These are phyloP conservation scores for Toxoplasma gondii DNA, from an alignment of 169 alveolate genomes.

Conservation along the genomic window DNA sequence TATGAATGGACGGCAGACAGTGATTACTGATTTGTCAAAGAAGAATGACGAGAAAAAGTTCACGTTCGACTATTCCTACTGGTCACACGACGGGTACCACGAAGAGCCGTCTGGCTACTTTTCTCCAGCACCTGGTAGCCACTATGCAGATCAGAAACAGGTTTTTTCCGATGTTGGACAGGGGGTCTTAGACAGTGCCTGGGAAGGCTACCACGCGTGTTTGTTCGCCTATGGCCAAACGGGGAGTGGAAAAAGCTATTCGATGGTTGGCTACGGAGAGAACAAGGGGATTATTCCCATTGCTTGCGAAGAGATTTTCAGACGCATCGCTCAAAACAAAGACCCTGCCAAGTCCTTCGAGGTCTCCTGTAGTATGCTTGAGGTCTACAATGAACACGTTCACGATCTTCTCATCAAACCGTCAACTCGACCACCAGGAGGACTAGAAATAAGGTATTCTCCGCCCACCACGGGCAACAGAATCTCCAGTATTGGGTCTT, in stretches of 20 bases:
- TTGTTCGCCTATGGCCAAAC: slow-evolving; percentile 92
- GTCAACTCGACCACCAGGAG: slow-evolving; percentile 81
- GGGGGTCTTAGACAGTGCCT: slow-evolving; percentile 79
- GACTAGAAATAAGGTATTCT: slow-evolving; percentile 70
- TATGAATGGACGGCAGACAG: slow-evolving; percentile 65
- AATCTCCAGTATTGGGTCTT: too few relatives aligned
- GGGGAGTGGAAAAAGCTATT: slow-evolving; percentile 90
- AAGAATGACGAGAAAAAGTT: slow-evolving; percentile 75
- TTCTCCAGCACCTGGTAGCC: neutral
- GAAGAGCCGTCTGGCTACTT: slow-evolving; percentile 53
- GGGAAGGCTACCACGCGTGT: slow-evolving; percentile 92
- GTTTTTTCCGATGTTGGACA: slow-evolving; percentile 41
- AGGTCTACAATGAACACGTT: slow-evolving; percentile 89
- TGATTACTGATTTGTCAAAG: slow-evolving; percentile 55
- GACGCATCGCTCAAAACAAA: slow-evolving; percentile 73
- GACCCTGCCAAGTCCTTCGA: slow-evolving; percentile 73
- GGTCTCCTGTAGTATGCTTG: slow-evolving; percentile 84
- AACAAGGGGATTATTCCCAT: slow-evolving; percentile 91
- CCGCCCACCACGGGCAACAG: too few relatives aligned
- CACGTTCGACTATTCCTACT: slow-evolving; percentile 89
- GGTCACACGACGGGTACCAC: slow-evolving; percentile 92
- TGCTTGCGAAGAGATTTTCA: slow-evolving; percentile 87
- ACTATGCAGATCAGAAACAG: slow-evolving; percentile 38
- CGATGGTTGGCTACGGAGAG: slow-evolving; percentile 93
- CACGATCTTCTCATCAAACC: slow-evolving; percentile 86